Conservation (phyloP, 176 grass and related monocot genomes). For the Calamus simplicifolius region DNA sequence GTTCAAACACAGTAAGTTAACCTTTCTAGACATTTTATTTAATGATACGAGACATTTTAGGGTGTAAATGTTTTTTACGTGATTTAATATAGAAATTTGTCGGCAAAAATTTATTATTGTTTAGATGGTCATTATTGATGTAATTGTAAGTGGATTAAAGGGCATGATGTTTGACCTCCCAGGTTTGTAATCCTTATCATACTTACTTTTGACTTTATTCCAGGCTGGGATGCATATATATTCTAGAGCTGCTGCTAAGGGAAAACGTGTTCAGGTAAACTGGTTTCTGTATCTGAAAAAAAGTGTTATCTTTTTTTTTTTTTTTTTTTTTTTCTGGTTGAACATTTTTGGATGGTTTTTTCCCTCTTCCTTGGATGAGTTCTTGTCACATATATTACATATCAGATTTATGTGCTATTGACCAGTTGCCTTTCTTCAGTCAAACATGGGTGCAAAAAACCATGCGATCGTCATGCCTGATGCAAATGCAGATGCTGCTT, state of each 20-base stretch:
- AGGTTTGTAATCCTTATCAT: background rate
- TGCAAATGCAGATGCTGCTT: constrained; percentile 71
- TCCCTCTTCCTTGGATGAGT: no score
- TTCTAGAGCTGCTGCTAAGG: constrained; percentile 75
- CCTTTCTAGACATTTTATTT: background rate
- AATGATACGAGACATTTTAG: no score
- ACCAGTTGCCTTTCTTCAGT: constrained; percentile 37
- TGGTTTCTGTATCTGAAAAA: background rate
- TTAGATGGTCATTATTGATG: no score
- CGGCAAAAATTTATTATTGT: no score
- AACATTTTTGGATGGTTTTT: no score
- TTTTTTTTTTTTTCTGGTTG: background rate
- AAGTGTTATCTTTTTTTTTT: background rate
- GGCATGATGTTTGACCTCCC: no score
- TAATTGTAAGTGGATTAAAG: no score
- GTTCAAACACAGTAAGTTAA: constrained; percentile 89
- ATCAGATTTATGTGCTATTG: constrained; percentile 12
- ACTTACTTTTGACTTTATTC: constrained; percentile 1
- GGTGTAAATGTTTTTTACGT: no score
- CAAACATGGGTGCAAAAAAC: constrained; percentile 99
- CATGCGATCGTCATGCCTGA: constrained; percentile 92
- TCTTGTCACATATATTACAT: no score
- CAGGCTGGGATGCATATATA: constrained; percentile 99
- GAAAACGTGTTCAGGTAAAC: constrained; percentile 93
- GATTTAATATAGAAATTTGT: no score